phyloP scores from a whole-genome alignment of 257 asterid genomes.

The Petunia axillaris region DNA sequence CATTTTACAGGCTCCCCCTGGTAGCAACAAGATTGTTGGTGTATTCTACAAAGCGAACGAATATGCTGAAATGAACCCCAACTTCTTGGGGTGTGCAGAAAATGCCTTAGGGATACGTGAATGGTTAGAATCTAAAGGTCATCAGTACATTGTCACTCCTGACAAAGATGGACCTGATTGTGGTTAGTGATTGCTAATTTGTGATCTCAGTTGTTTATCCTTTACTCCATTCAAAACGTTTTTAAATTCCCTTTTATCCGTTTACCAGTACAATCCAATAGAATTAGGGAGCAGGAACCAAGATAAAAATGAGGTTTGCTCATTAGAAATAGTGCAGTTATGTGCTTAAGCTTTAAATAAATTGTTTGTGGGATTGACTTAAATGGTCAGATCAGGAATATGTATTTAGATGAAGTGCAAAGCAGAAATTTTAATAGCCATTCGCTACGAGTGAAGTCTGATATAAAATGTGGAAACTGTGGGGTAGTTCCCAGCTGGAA shows the following conservation, averaged over 20 bases:
- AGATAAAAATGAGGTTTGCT: neutral
- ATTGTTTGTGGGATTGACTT: neutral
- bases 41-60: constrained; percentile 90
- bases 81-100: constrained; percentile 85
- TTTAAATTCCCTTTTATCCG: neutral
- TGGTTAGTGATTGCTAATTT: constrained; percentile 50
- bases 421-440: neutral
- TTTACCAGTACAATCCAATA: neutral
- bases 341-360: neutral
- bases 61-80: constrained; percentile 88
- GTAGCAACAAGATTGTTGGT: constrained; percentile 95
- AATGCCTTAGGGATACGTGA: constrained; percentile 89
- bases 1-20: constrained; percentile 70
- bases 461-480: neutral
- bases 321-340: neutral
- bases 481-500: neutral
- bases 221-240: neutral
- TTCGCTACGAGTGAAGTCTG: neutral
- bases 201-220: neutral
- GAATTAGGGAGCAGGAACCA: neutral
- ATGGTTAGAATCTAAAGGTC: constrained; percentile 94
- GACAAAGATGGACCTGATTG: constrained; percentile 91
- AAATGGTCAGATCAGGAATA: neutral
- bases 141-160: constrained; percentile 79
- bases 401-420: constrained; percentile 2